phyloP scores from a whole-genome alignment of 2,329 filamentous ascomycete species.

The Ascosphaera pollenicola region DNA sequence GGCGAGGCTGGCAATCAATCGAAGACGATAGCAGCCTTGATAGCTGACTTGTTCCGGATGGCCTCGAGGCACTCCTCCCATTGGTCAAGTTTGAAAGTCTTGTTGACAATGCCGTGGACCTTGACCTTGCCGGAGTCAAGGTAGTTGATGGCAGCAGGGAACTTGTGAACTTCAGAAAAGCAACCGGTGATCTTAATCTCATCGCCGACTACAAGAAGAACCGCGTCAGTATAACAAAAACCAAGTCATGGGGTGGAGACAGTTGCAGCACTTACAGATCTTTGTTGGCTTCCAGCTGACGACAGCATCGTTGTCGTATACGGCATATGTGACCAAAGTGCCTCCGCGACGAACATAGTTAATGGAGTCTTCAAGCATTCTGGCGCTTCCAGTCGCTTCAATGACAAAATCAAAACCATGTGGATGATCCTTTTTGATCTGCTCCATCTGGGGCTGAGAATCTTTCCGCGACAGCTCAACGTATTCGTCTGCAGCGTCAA shows the following conservation, averaged over 20 bases:
- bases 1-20: too few species aligned
- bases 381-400: constrained; percentile 46
- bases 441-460: constrained; percentile 35
- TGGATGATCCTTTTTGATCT: constrained; percentile 41
- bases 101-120: constrained; percentile 47
- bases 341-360: constrained; percentile 50
- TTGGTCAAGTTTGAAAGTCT: constrained; percentile 50
- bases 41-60: constrained; percentile 49
- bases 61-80: constrained; percentile 48
- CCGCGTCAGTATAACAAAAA: background rate
- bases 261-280: constrained; percentile 33
- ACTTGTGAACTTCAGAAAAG: constrained; percentile 54
- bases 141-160: constrained; percentile 36
- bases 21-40: constrained; percentile 54
- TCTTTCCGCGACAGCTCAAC: constrained; percentile 26
- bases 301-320: constrained; percentile 39
- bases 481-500: constrained; percentile 27
- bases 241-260: background rate
- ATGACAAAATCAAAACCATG: constrained; percentile 55
- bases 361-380: constrained; percentile 48
- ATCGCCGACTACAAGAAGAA: constrained; percentile 20
- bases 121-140: constrained; percentile 22
- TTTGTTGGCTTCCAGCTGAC: constrained; percentile 49
- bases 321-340: constrained; percentile 50
- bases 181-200: constrained; percentile 54